Percentiles rank a stretch among this genome's conserved stretches.
These are phyloP conservation scores for Otatea glauca DNA, from an alignment of 176 grass and related monocot species.

Conservation along the genomic window DNA sequence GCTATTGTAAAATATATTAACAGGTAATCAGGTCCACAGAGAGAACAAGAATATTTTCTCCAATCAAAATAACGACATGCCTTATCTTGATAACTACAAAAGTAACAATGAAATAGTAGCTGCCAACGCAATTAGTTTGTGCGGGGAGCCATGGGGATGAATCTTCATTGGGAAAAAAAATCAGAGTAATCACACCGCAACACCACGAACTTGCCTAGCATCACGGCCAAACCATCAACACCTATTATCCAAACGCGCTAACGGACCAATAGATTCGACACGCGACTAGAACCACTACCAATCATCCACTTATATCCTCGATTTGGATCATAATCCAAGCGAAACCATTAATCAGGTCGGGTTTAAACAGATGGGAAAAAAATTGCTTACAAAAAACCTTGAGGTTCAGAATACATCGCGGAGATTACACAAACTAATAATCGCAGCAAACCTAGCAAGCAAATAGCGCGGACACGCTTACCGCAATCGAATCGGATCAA, in stretches of 20 bases:
- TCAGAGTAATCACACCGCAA: background rate
- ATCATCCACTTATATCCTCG: background rate
- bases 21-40: background rate
- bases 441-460: background rate
- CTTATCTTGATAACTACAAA: background rate
- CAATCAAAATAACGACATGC: background rate
- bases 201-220: background rate
- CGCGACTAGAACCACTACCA: background rate
- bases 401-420: background rate
- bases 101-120: background rate
- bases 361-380: background rate
- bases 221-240: background rate
- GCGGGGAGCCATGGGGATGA: background rate
- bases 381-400: background rate
- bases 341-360: background rate
- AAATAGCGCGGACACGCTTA: conserved; percentile 17
- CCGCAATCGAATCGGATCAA: background rate
- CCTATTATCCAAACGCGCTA: background rate
- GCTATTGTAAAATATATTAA: background rate
- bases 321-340: background rate
- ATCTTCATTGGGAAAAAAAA: no score
- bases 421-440: background rate
- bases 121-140: background rate
- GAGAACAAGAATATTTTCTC: background rate
- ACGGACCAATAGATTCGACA: background rate